Base-by-base conservation (phyloP, 2,329 filamentous ascomycete species). In the Aspergillus sp. region DNA sequence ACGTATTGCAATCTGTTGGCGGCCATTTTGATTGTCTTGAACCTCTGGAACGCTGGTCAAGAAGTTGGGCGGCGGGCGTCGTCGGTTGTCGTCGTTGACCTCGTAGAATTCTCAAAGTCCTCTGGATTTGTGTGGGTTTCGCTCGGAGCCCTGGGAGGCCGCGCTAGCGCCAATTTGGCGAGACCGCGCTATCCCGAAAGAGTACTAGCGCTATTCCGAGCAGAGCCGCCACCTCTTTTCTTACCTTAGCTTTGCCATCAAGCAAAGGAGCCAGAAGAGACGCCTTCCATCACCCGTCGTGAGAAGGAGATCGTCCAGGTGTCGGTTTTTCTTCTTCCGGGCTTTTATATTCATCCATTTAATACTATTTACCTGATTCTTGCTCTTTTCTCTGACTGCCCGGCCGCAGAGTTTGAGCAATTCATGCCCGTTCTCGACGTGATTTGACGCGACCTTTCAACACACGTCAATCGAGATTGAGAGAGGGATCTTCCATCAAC, bases 1-100 rank as follows among this genome's bases (percentile, higher is more conserved):
- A 71, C 68, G 66, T 69, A 71, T 69, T 69, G 66, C 60, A 76
- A 65, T 73, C 73, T 73, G 66, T 70, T 72, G 67, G 72, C 73
- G 58, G 68, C 54, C 73, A 76, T 76, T 66, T 68, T 76, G 71
- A 64, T 62, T 63, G 64, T 69, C 61, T 66, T 65, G 60, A 65
- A 67, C 64, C 62, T 66, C 58, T 62, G 56, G 48, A 52, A 52
- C 63, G 60, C 58, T 63, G 62, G 62, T 65, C 64, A 68, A 66
- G 64, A 63, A 60, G 57, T 64, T 60, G 61, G 60, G 39, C 39
- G 51, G 51, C 51, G 54, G 63, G 51, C 53, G 59, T 60, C 60
- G 67, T 68, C 61, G 65, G 60, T 65, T 61, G 62, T 68, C 59
- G 64, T 67, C 61, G 66, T 67, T 59, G 59, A 62, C 54, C 59